Base-by-base conservation (phyloP, 2,329 filamentous ascomycete genomes). In the Helminthosporium solani region DNA sequence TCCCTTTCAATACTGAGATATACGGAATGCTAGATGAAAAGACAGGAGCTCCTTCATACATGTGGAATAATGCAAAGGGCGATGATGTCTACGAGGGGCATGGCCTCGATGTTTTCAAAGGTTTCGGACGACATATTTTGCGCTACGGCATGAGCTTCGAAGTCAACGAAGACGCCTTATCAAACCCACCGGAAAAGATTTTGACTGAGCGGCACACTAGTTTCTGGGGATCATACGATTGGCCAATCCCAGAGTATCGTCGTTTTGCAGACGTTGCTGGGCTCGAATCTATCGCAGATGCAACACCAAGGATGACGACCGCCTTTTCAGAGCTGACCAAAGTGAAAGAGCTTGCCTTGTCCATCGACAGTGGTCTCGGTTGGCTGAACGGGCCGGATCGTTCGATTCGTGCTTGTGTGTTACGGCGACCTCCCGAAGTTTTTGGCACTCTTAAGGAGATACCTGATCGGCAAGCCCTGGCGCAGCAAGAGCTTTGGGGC, bases 101-200 rank as follows among this genome's bases (percentile, higher is more conserved):
- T 50, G 82, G 82, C 27, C 78, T 85, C 60, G 74, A 79, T 48
- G 78, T 86, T 25, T 85, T 86, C 54, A 68, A 81, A 53, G 76
- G 77, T 14, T 84, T 86, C 63, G 82, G 81, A 9, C 70, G 71
- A 23, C 77, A 82, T 44, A 85, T 88, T 45, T 71, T 73, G 21
- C 78, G 77, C 42, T 87, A 86, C 57, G 85, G 83, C 4, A 79
- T 89, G 61, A 83, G 82, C 19, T 82, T 88, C 50, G 85, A 88
- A 57, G 75, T 87, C n/a, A 78, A 80, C 44, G 80, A 86, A 59
- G 65, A 70, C 18, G 70, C 71, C 5, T 66, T 79, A 4, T 60
- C 68, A 3, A 61, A 72, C 19, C 81, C 83, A 7, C 81, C 80
- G 1, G 57, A 74, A n/a, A 85, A 86, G 57, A 71, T 73, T 4